Evolutionary conservation across 2,329 filamentous ascomycete species (phyloP), one percentile per base, ranked within the genome.

Genomic region (Exophiala calicioides): DNA sequence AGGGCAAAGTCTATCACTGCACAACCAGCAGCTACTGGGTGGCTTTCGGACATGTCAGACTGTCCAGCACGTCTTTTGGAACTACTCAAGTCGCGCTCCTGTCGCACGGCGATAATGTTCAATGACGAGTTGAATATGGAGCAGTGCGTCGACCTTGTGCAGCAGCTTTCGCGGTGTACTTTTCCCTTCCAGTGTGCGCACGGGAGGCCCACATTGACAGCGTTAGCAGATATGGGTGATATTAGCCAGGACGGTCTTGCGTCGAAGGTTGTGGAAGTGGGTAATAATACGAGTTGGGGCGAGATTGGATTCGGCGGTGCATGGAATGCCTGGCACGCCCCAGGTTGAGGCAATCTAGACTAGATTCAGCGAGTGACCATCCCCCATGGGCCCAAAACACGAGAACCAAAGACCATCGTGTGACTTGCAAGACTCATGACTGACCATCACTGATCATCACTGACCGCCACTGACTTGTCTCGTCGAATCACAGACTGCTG

Each of bases 51-150:
- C 9, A 80, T 95, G 30, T 78, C 81, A 21, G 75, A 75, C 2
- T 94, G 88, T 57, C 90, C 91, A 0, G 73, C 77, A 19, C 84
- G 85, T 0, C 81, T 97, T 9, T 59, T 94, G 3, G 86, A 94
- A 21, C 60, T 76, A 30, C 62, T 76, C 13, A 74, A 72, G 43
- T 76, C 73, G 16, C 70, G 73, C 6, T 70, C 73, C 7, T 76
- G 73, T 55, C 64, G 73, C 41, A 70, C 65, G 23, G 69, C 73
- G 10, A 70, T 76, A 52, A 76, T 76, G 73, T 76, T 76, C 54
- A 76, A 76, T 36, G 73, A 76, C 37, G 46, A 53, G 3, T 51
- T 76, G 34, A 61, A 55, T 5, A 42, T 57, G 2, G 55, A 61
- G 4, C 68, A 76, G 47, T 74, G 70, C 47, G 49, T 62, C 45